These are phyloP conservation scores for Nicotiana attenuata DNA, from an alignment of 257 asterid genomes.

Conservation along the genomic window DNA sequence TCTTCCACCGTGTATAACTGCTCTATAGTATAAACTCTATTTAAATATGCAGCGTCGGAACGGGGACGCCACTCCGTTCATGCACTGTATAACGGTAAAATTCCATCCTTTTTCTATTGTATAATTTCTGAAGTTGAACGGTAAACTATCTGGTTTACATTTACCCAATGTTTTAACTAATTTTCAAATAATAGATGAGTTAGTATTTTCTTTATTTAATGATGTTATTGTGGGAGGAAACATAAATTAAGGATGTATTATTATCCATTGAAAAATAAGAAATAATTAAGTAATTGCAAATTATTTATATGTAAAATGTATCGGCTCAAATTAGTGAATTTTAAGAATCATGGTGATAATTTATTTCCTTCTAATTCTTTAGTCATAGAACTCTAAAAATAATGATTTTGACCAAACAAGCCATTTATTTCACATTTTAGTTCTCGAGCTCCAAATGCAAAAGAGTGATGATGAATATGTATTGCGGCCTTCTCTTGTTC, in stretches of 20 bases:
- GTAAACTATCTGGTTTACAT: not conserved
- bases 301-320: too few relatives aligned
- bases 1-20: too few relatives aligned
- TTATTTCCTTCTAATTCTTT: not conserved
- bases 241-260: not conserved
- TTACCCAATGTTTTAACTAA: not conserved
- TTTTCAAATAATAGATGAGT: not conserved
- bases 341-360: not conserved
- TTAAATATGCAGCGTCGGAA: too few relatives aligned
- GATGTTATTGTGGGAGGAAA: not conserved
- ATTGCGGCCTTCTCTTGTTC: too few relatives aligned
- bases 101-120: not conserved
- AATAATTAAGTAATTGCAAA: not conserved
- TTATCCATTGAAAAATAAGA: too few relatives aligned
- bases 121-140: not conserved
- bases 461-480: not conserved
- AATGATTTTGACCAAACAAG: not conserved
- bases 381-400: not conserved
- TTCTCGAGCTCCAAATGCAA: not conserved
- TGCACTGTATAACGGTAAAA: not conserved
- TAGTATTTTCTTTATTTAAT: not conserved
- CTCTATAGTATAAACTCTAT: too few relatives aligned
- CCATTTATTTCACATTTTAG: not conserved
- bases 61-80: constrained; percentile 1
- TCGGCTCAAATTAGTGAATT: not conserved